These are phyloP conservation scores for Crithidia fasciculata DNA, from an alignment of 208 protist genomes.

Conservation along the genomic window DNA sequence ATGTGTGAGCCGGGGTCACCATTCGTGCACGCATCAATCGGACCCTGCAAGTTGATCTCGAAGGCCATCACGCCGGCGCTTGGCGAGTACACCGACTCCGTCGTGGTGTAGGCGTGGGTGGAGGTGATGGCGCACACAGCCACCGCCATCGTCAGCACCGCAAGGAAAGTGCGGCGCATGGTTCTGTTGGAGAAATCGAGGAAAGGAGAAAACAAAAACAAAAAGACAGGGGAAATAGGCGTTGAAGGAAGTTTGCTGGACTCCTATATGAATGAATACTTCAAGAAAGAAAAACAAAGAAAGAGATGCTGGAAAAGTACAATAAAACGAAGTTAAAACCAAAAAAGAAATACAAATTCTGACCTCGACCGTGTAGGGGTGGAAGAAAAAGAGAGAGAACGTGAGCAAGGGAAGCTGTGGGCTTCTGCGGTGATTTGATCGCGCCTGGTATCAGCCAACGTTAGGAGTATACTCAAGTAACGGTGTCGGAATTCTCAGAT, in stretches of 20 bases:
- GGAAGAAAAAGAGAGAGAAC: no score
- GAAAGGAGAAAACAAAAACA: conserved; percentile 8
- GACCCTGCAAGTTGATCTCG: conserved; percentile 5
- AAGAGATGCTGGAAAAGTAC: background rate
- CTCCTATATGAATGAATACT: background rate
- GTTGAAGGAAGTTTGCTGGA: background rate
- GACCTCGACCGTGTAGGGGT: no score
- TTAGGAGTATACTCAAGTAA: no score
- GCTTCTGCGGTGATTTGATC: no score
- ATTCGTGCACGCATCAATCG: conserved; percentile 10
- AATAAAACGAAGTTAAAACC: background rate
- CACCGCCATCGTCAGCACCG: background rate
- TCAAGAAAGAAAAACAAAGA: background rate
- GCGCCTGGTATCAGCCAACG: no score
- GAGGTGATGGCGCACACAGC: conserved; percentile 18
- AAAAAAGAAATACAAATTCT: background rate
- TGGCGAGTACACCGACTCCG: conserved; percentile 21
- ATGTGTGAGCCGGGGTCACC: conserved; percentile 35
- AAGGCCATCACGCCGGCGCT: conserved; percentile 15
- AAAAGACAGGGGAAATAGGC: background rate
- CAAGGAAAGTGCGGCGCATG: conserved; percentile 1
- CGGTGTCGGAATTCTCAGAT: no score
- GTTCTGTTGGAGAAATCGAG: conserved; percentile 29
- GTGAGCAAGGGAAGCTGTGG: no score
- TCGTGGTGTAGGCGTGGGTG: conserved; percentile 49